Evolutionary conservation across 768 basidiomycete genomes (phyloP).

Genomic region (Mycena olivaceomarginata): DNA sequence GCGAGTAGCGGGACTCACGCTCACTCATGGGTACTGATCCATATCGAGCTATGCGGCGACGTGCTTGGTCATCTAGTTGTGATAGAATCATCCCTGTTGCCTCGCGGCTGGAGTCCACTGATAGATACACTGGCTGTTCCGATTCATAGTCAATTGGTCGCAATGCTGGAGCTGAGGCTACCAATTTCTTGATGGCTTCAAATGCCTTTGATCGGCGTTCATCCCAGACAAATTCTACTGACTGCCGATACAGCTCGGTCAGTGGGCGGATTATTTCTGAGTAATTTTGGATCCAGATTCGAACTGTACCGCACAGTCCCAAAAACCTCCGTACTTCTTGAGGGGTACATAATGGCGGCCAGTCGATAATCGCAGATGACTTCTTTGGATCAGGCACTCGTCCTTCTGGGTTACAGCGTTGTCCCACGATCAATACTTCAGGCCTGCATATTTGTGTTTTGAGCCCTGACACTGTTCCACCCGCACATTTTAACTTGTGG

Average conservation of each 20-base stretch:
- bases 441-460: conserved; percentile 27
- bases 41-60: conserved; percentile 48
- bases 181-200: too few relatives aligned
- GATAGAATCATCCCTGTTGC: conserved; percentile 55
- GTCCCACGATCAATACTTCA: conserved; percentile 46
- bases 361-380: not conserved
- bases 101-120: conserved; percentile 56
- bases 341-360: not conserved
- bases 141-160: conserved; percentile 56
- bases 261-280: conserved; percentile 26
- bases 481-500: conserved; percentile 50
- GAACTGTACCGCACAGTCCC: conserved; percentile 50
- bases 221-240: too few relatives aligned
- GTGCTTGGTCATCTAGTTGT: conserved; percentile 52
- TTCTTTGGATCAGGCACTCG: not conserved
- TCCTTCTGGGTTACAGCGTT: not conserved
- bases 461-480: conserved; percentile 55
- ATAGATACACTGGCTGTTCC: conserved; percentile 47
- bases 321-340: conserved; percentile 45
- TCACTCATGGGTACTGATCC: conserved; percentile 58
- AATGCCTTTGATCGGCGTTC: too few relatives aligned
- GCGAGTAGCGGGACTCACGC: conserved; percentile 39
- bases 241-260: conserved; percentile 41
- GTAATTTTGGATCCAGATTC: conserved; percentile 48
- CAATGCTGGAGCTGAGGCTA: conserved; percentile 50